Evolutionary conservation across 495 filamentous ascomycete genomes (phyloP).

Genomic region (Alectoria sarmentosa): DNA sequence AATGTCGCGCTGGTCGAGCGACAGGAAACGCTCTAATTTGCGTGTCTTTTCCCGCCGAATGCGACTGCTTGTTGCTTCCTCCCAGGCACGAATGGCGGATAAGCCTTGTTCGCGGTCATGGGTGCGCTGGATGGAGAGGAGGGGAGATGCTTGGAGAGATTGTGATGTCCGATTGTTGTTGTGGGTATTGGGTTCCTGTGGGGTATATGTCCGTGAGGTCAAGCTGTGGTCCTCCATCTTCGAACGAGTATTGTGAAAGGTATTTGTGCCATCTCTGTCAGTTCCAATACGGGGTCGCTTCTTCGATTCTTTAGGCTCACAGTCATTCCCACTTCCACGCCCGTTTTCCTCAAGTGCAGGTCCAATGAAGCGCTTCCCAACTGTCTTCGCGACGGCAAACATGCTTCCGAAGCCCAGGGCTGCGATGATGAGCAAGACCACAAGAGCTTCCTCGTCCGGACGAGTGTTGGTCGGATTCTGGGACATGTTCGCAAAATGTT

Average conservation of each 20-base stretch:
- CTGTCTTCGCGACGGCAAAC: not conserved
- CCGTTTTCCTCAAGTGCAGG: not conserved
- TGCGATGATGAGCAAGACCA: not conserved
- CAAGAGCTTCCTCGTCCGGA: not conserved
- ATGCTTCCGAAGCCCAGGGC: not conserved
- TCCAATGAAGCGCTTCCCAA: not conserved
- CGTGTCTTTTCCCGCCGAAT: not conserved
- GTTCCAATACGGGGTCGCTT: not conserved
- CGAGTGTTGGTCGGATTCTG: not conserved
- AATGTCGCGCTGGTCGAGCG: not conserved
- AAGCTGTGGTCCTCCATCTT: too few species aligned
- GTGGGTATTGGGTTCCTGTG: not conserved
- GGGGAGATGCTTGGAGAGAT: not conserved
- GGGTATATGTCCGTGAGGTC: too few species aligned
- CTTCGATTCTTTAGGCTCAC: accelerated
- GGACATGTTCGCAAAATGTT: not conserved
- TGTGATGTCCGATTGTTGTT: not conserved
- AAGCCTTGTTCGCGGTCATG: not conserved
- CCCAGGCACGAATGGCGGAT: not conserved
- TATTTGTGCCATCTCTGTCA: too few species aligned
- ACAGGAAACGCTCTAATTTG: not conserved
- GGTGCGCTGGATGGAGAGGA: not conserved
- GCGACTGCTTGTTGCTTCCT: not conserved
- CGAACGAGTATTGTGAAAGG: too few species aligned
- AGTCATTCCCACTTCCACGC: not conserved